A percentile compares a stretch with the other conserved stretches of the same genome.
Conservation (phyloP, 768 basidiomycete genomes). For the Tylopilus felleus region DNA sequence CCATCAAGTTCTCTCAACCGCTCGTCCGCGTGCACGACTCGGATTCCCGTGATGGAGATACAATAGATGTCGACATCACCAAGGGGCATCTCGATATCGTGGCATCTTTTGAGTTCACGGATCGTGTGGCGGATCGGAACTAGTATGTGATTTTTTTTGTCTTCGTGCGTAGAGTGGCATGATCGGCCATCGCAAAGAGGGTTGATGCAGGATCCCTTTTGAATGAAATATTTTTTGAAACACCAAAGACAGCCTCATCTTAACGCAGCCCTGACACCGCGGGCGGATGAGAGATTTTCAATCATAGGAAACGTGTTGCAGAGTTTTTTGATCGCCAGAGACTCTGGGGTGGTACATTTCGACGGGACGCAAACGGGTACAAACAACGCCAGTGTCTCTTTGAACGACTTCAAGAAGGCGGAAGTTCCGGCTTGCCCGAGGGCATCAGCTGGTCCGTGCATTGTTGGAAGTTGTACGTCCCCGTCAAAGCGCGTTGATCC, state of each 20-base stretch:
- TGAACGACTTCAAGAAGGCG: too few relatives aligned
- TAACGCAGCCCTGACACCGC: slow-evolving; percentile 10
- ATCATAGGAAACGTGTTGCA: neutral
- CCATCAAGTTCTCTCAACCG: neutral
- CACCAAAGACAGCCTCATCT: neutral
- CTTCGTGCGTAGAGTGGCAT: neutral
- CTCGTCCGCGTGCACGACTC: neutral
- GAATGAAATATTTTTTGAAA: neutral
- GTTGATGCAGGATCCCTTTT: neutral
- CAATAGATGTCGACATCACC: neutral
- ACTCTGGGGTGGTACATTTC: neutral
- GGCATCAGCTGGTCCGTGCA: neutral
- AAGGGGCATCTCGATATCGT: neutral
- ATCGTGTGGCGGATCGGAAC: neutral
- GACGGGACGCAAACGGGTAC: neutral
- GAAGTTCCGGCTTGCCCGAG: neutral
- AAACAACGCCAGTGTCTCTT: neutral
- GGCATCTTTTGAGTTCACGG: neutral
- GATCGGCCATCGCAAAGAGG: neutral
- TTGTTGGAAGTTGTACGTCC: neutral
- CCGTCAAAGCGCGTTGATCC: neutral
- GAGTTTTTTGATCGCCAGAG: neutral
- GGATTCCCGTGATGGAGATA: neutral
- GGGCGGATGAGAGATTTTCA: neutral
- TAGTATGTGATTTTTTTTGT: too few relatives aligned